Evolutionary conservation across 371 early-diverging fungal species (phyloP).

Genomic region (Mucor plumbeus): DNA sequence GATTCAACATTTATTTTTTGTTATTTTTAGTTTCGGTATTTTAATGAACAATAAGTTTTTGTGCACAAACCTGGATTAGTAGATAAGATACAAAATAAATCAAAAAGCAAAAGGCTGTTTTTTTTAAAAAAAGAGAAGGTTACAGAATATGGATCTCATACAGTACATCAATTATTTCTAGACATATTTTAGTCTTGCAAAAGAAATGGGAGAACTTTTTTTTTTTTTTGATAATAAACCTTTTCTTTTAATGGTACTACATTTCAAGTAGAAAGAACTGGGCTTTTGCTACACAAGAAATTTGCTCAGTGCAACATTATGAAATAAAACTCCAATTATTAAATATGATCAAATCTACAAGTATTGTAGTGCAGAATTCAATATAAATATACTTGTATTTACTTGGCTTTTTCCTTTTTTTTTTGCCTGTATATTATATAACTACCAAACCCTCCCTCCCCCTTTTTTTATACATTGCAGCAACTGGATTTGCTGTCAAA

Average conservation of each 20-base stretch:
- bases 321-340: neutral
- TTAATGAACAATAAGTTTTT: slow-evolving; percentile 1
- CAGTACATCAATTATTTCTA: neutral
- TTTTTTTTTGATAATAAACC: too few relatives aligned
- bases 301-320: slow-evolving; percentile 10
- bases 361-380: neutral
- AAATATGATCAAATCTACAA: slow-evolving; percentile 3
- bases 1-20: neutral
- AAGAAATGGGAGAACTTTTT: too few relatives aligned
- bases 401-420: slow-evolving; percentile 1
- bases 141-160: neutral
- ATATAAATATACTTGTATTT: neutral
- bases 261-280: too few relatives aligned
- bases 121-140: too few relatives aligned
- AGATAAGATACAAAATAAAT: too few relatives aligned
- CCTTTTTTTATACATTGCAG: neutral
- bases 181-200: too few relatives aligned
- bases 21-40: neutral
- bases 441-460: neutral
- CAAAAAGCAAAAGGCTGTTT: too few relatives aligned
- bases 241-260: too few relatives aligned
- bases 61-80: neutral
- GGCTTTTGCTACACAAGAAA: neutral
- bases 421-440: neutral
- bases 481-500: slow-evolving; percentile 18